A percentile compares a stretch with the other conserved stretches of the same genome.
Evolutionary conservation across 2,329 filamentous ascomycete species (phyloP).

Genomic region (Scedosporium boydii): DNA sequence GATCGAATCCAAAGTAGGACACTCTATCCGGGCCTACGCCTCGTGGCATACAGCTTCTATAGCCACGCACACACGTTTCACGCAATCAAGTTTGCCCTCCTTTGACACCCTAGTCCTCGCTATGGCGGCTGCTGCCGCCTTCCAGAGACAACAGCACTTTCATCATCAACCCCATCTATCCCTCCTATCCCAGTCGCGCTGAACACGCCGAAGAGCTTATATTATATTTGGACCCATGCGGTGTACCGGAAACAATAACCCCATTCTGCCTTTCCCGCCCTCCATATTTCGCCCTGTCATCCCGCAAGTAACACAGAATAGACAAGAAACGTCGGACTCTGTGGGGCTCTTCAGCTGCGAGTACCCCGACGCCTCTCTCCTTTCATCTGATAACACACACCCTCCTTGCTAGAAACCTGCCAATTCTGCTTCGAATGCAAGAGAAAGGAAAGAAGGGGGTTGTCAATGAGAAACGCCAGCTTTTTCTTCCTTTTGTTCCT

Average conservation of each 20-base stretch:
- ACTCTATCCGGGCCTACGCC: neutral
- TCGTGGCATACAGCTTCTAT: neutral
- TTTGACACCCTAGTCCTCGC: neutral
- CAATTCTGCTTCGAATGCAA: neutral
- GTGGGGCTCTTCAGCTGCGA: neutral
- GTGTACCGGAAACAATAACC: neutral
- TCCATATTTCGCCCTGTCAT: neutral
- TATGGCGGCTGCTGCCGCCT: neutral
- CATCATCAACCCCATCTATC: neutral
- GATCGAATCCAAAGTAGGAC: neutral
- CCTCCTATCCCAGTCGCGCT: neutral
- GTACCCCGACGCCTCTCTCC: neutral
- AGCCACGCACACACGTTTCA: neutral
- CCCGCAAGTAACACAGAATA: neutral
- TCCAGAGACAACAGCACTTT: neutral
- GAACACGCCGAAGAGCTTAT: neutral
- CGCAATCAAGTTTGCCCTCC: neutral
- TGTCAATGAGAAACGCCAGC: neutral
- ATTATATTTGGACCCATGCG: neutral
- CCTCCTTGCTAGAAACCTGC: neutral
- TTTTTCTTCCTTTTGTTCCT: neutral
- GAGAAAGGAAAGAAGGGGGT: neutral
- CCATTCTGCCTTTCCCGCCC: neutral
- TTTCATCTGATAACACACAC: neutral
- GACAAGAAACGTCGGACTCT: neutral